Evolutionary conservation across 2,329 filamentous ascomycete genomes (phyloP), one percentile per base, ranked within the genome.

Genomic region (Ophiocordyceps robertsii): DNA sequence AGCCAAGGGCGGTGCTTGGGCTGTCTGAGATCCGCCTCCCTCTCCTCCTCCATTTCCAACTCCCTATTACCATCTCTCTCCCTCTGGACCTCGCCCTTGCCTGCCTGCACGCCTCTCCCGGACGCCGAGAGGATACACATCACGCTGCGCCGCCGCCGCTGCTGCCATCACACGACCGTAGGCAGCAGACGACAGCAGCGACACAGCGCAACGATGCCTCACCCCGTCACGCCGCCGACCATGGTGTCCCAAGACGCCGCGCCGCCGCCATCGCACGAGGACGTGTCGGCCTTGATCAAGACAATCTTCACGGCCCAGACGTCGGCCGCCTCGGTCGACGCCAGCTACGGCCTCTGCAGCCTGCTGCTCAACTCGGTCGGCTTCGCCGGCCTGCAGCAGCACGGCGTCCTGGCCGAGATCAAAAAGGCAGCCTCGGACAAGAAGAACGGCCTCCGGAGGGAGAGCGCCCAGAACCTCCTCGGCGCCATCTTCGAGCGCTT

Each of bases 401-500:
- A 77, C 55, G 72, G 71, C 49, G 58, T 80, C 49, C 55, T 77
- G 27, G 60, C 66, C 53, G 72, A 76, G 58, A 50, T 77, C 48
- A 75, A 70, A 58, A 77, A 94, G 72, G 86, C 85, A 32, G 88
- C 90, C 4, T 68, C 72, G 53, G 88, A 96, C 67, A 98, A 96
- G 79, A 98, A 98, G 73, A 89, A 81, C 63, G 83, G 82, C 14
- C 73, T 82, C 33, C 78, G 77, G 53, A 77, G 90, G 54, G 92
- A 98, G 67, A 87, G 88, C 56, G 84, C 89, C 50, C 93, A 96
- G 78, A 93, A 95, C 62, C 82, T 94, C 36, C 74, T 96, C 21
- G 92, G 93, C 44, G 90, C 93, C 43, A 70, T 98, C 38, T 90
- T 96, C 55, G 92, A 98, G 70, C 80, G 84, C 35, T 84, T 96